These are phyloP conservation scores for Apiotrichum porosum DNA, from an alignment of 1,284 basidiomycete genomes.

Conservation along the genomic window DNA sequence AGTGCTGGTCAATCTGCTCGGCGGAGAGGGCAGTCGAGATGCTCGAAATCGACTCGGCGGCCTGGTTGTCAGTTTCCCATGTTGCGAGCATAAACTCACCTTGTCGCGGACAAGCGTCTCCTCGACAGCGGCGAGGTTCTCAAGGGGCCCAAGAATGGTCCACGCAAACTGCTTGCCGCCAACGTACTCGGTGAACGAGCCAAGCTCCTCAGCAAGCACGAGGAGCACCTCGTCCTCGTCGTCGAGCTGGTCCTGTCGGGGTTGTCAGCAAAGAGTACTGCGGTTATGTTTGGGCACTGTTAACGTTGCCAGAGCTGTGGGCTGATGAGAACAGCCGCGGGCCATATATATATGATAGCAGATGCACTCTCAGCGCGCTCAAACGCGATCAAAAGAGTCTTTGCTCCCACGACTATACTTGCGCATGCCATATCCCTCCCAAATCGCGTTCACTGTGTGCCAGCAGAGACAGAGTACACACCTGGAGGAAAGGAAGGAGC, in stretches of 20 bases:
- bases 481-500: conserved; percentile 83
- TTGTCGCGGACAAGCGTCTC: conserved; percentile 98
- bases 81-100: conserved; percentile 52
- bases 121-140: conserved; percentile 94
- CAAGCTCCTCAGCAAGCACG: conserved; percentile 93
- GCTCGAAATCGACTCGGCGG: conserved; percentile 94
- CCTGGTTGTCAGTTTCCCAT: conserved; percentile 54
- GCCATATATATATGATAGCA: too few species aligned
- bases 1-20: conserved; percentile 80
- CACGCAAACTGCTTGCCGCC: conserved; percentile 88
- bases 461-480: too few species aligned
- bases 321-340: too few species aligned
- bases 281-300: not conserved
- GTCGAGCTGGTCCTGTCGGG: conserved; percentile 88
- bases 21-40: conserved; percentile 74
- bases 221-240: conserved; percentile 98
- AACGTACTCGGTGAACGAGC: conserved; percentile 87
- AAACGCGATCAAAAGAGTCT: too few species aligned
- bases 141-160: conserved; percentile 83
- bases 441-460: too few species aligned
- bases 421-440: too few species aligned
- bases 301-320: too few species aligned
- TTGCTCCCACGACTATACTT: too few species aligned
- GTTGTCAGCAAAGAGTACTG: conserved; percentile 1
- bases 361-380: too few species aligned